Evolutionary conservation across 768 basidiomycete genomes (phyloP).

Genomic region (Royoungia palumana): DNA sequence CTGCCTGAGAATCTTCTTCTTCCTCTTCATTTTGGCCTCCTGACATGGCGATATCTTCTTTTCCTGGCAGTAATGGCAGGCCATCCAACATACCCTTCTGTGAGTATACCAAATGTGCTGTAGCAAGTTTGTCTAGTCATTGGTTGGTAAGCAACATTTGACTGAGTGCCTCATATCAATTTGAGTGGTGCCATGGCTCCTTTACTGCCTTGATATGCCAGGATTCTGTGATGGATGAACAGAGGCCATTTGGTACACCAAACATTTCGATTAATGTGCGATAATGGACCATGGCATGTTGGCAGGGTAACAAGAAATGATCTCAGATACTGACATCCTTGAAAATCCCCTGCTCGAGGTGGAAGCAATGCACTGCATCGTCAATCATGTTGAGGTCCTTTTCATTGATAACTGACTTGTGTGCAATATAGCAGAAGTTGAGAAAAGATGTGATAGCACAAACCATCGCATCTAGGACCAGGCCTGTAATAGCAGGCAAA

Average conservation of each 20-base stretch:
- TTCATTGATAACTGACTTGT: conserved; percentile 18
- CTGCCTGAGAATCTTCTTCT: not conserved
- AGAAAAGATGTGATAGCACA: conserved; percentile 19
- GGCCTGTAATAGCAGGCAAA: conserved; percentile 18
- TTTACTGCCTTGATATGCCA: conserved; percentile 3
- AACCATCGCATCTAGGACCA: conserved; percentile 19
- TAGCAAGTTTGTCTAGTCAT: not conserved
- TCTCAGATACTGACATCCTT: not conserved
- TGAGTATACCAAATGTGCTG: not conserved
- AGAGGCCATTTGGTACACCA: conserved; percentile 35
- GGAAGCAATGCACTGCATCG: conserved; percentile 17
- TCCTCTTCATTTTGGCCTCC: not conserved
- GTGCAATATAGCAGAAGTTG: conserved; percentile 35
- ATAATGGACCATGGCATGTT: conserved; percentile 35
- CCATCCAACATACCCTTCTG: not conserved
- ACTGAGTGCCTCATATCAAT: not conserved
- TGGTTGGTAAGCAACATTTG: conserved; percentile 2
- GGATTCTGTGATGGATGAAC: conserved; percentile 36
- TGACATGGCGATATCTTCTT: no score
- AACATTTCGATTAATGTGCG: conserved; percentile 20
- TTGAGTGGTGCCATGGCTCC: conserved; percentile 2
- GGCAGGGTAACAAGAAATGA: conserved; percentile 27
- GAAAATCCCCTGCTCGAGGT: conserved; percentile 20
- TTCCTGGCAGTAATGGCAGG: not conserved
- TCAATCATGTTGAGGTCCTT: conserved; percentile 18